Base-by-base conservation (phyloP, 768 basidiomycete species). In the Rhodotorula babjevae region DNA sequence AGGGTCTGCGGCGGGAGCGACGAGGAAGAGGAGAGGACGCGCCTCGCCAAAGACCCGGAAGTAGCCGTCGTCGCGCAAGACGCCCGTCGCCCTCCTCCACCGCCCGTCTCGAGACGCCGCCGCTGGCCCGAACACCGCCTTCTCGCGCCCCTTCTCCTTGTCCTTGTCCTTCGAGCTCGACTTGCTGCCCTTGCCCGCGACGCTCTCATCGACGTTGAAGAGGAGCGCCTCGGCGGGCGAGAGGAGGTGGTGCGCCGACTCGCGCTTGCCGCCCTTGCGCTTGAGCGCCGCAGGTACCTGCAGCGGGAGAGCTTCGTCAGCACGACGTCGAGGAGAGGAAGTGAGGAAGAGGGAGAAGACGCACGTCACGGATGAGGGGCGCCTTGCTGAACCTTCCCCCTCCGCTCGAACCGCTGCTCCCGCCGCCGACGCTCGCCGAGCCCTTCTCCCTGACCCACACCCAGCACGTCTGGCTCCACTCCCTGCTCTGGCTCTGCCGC, bases 391-490 rank as follows among this genome's bases (percentile, higher is more conserved):
- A 71, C 65, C 67, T 69, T 2, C 74, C 64, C 42, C 31, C 33
- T 10, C 42, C 27, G 12, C 44, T 18, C 44, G 44, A 12, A 27
- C 19, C n/a, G 21, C 42, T 23, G 44, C 52, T 59, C 12, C 58
- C 16, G 27, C 25, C 36, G 19, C 58, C 40, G 19, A 7, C 0
- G 16, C 56, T 55, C 25, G 27, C 25, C n/a, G 15, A 6, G 36
- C 8, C 9, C 40, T 16, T 31, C 16, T 65, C 50, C 16, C 60
- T n/a, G 55, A 63, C 47, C 74, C 74, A 76, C 0, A 72, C 58
- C 74, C 71, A 72, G 29, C 74, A 76, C 19, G 71, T 36, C 68
- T 76, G 74, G 47, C 68, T 72, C 74, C 74, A 76, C 62, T 76
- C 74, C 55, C 69, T 67, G n/a, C 62, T 59, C 47, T 76, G 71